phyloP scores from a whole-genome alignment of 2,329 filamentous ascomycete species.

The Talaromyces sp. region DNA sequence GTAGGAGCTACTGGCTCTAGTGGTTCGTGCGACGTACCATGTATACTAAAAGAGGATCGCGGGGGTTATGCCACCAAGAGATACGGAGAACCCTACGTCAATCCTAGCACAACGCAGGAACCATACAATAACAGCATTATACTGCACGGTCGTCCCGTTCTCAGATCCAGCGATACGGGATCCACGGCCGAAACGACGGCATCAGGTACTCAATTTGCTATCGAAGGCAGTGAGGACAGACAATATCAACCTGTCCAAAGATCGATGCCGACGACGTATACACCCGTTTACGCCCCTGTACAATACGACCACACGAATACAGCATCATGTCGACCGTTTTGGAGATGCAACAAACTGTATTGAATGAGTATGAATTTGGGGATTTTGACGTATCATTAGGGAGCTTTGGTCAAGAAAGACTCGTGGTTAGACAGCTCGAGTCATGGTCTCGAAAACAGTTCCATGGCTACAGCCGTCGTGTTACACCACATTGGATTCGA shows the following conservation, averaged over 20 bases:
- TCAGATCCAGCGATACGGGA: not conserved
- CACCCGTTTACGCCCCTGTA: not conserved
- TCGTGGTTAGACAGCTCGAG: not conserved
- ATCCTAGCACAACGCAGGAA: not conserved
- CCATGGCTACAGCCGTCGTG: not conserved
- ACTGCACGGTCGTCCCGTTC: not conserved
- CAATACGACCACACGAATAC: not conserved
- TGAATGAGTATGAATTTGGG: conserved; percentile 16
- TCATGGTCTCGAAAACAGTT: not conserved
- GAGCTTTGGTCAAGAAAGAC: not conserved
- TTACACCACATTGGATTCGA: not conserved
- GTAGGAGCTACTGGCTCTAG: not conserved
- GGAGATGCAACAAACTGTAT: conserved; percentile 28
- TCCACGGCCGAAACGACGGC: not conserved
- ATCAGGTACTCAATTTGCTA: not conserved
- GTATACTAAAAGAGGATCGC: not conserved
- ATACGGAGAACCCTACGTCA: not conserved
- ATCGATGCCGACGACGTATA: not conserved
- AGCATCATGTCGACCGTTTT: conserved; percentile 20
- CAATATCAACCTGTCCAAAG: not conserved
- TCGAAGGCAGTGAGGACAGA: conserved; percentile 3
- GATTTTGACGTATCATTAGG: not conserved
- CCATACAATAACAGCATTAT: not conserved
- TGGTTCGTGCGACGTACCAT: not conserved
- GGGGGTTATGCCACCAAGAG: not conserved